A percentile compares a stretch with the other conserved stretches of the same genome.
Evolutionary conservation across 768 basidiomycete species (phyloP).

Genomic region (Pleurotus ostreatus): DNA sequence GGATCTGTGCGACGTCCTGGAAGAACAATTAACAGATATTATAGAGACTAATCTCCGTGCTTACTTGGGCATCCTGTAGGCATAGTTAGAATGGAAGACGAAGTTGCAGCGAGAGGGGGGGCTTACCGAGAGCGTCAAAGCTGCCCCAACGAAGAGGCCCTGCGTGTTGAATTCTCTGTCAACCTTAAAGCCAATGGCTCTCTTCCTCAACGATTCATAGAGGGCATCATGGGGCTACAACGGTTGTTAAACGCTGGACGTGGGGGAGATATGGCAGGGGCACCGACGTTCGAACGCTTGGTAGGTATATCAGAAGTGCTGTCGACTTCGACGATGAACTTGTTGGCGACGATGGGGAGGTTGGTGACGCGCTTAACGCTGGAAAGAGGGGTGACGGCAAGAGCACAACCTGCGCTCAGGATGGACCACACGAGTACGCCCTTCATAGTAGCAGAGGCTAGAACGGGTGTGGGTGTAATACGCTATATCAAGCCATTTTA

Average conservation of each 20-base stretch:
- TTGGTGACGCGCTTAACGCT: slow-evolving; percentile 33
- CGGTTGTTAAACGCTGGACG: background rate
- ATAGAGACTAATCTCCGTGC: background rate
- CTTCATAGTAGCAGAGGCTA: slow-evolving; percentile 27
- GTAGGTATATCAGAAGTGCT: slow-evolving; percentile 28
- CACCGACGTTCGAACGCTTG: slow-evolving; percentile 25
- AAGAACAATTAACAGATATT: background rate
- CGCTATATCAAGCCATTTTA: background rate
- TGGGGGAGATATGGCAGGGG: background rate
- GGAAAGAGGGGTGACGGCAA: slow-evolving; percentile 30
- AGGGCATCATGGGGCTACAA: slow-evolving; percentile 44
- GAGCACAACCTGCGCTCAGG: slow-evolving; percentile 21
- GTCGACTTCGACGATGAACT: slow-evolving; percentile 58
- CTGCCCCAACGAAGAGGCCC: slow-evolving; percentile 57
- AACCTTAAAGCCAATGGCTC: slow-evolving; percentile 40
- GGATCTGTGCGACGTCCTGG: slow-evolving; percentile 46
- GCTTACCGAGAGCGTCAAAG: slow-evolving; percentile 43
- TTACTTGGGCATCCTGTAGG: background rate
- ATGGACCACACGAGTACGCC: slow-evolving; percentile 23
- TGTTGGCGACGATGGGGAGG: slow-evolving; percentile 38
- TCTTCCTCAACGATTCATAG: slow-evolving; percentile 42
- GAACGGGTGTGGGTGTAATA: background rate
- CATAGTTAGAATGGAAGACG: background rate
- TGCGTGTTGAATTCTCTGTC: slow-evolving; percentile 48
- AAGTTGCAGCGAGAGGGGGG: background rate